A percentile compares a stretch with the other conserved stretches of the same genome.
These are phyloP conservation scores for Pulveroboletus frians DNA, from an alignment of 768 basidiomycete species.

Conservation along the genomic window DNA sequence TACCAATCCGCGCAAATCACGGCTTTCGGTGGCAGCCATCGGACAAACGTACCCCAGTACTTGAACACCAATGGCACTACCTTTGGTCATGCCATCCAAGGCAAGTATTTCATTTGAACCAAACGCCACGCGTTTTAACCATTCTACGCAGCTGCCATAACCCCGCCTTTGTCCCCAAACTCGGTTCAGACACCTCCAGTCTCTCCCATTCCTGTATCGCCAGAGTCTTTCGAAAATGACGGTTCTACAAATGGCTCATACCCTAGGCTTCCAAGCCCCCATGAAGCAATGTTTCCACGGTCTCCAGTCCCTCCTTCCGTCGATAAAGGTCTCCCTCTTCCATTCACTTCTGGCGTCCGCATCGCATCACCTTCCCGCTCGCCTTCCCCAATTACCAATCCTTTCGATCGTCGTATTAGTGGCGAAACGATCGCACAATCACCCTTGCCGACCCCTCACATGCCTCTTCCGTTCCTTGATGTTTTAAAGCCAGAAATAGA, in stretches of 20 bases:
- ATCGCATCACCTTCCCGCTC: slow-evolving; percentile 28
- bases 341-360: slow-evolving; percentile 21
- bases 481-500: slow-evolving; percentile 37
- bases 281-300: slow-evolving; percentile 7
- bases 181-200: slow-evolving; percentile 30
- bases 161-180: slow-evolving; percentile 33
- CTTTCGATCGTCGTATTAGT: slow-evolving; percentile 90
- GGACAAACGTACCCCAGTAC: slow-evolving; percentile 38
- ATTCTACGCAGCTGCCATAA: slow-evolving; percentile 21
- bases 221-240: slow-evolving; percentile 14
- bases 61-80: slow-evolving; percentile 42
- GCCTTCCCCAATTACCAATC: slow-evolving; percentile 68
- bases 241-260: slow-evolving; percentile 14
- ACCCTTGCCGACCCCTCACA: slow-evolving; percentile 19
- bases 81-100: slow-evolving; percentile 28
- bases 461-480: slow-evolving; percentile 54
- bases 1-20: not conserved
- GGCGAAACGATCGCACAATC: slow-evolving; percentile 40
- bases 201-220: slow-evolving; percentile 28
- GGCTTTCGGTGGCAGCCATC: slow-evolving; percentile 11
- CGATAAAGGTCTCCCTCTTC: slow-evolving; percentile 16
- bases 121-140: slow-evolving; percentile 5
- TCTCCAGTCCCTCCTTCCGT: slow-evolving; percentile 4
- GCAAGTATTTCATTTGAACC: slow-evolving; percentile 14
- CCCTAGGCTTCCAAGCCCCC: slow-evolving; percentile 19